A percentile compares a stretch with the other conserved stretches of the same genome.
These are phyloP conservation scores for Verticillium nonalfalfae DNA, from an alignment of 2,329 filamentous ascomycete genomes.

Conservation along the genomic window DNA sequence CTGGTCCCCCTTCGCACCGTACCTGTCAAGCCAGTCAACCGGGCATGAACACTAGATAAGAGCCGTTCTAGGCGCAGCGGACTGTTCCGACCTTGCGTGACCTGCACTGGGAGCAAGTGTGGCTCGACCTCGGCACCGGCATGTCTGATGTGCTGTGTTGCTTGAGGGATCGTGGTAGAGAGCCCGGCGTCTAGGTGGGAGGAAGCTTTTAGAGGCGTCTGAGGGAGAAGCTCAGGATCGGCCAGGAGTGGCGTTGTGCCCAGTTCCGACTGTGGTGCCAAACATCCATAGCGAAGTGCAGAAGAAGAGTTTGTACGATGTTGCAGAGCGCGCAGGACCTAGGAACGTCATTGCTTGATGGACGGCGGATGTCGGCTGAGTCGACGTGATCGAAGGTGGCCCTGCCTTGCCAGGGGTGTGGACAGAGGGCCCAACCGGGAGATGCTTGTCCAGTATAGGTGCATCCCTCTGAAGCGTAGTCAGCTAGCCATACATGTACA, in stretches of 20 bases:
- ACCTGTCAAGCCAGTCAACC: neutral
- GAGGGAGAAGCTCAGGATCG: too few relatives aligned
- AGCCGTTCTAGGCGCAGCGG: neutral
- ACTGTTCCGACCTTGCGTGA: conserved; percentile 4
- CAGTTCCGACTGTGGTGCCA: too few relatives aligned
- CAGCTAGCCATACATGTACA: too few relatives aligned
- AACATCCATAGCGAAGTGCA: too few relatives aligned
- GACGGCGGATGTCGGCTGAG: neutral
- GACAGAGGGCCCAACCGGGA: neutral
- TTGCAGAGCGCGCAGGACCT: too few relatives aligned
- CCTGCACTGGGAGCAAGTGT: conserved; percentile 7
- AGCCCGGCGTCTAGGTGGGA: neutral
- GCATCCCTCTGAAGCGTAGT: too few relatives aligned
- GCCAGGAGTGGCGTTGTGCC: neutral
- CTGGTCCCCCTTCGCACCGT: neutral
- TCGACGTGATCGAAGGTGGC: neutral
- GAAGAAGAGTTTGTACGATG: too few relatives aligned
- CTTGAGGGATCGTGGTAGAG: neutral
- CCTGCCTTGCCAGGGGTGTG: neutral
- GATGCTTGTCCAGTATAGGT: neutral
- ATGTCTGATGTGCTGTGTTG: neutral
- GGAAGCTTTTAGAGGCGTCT: neutral
- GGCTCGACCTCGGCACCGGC: conserved; percentile 4
- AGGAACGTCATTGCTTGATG: neutral
- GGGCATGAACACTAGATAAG: neutral